Conservation (phyloP, 1,139 yeast species). For the Hemisphaericaspora xylofermentans region DNA sequence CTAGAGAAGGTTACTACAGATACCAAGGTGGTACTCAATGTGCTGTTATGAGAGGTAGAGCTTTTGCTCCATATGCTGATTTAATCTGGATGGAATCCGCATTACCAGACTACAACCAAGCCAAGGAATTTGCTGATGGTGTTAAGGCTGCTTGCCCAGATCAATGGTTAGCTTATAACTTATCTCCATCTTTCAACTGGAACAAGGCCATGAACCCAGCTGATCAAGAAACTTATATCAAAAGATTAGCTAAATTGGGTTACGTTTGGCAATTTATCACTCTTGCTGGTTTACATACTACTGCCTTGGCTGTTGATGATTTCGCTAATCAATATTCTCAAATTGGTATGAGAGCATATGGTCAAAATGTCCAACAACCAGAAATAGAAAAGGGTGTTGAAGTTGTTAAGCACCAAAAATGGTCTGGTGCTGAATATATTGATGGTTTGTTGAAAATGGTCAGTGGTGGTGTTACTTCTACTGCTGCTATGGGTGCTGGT, state of each 20-base stretch:
- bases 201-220: constrained; percentile 84
- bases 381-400: constrained; percentile 91
- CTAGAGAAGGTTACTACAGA: constrained; percentile 96
- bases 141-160: constrained; percentile 78
- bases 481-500: constrained; percentile 99
- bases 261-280: constrained; percentile 98
- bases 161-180: constrained; percentile 94
- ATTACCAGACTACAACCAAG: constrained; percentile 90
- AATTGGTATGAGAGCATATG: constrained; percentile 95
- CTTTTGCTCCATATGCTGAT: constrained; percentile 93
- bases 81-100: constrained; percentile 99
- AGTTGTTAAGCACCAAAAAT: constrained; percentile 95
- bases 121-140: constrained; percentile 92
- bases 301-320: constrained; percentile 87
- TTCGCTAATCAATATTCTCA: constrained; percentile 77
- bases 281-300: constrained; percentile 94
- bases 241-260: constrained; percentile 85
- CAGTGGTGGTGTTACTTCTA: constrained; percentile 91
- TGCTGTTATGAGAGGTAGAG: constrained; percentile 96
- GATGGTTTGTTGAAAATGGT: constrained; percentile 88
- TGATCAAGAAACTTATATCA: constrained; percentile 89
- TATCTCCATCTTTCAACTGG: constrained; percentile 98
- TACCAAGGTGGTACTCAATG: constrained; percentile 96
- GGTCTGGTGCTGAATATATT: constrained; percentile 99
- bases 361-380: constrained; percentile 78